Percentiles rank a stretch among this genome's conserved stretches.
Evolutionary conservation across 1,284 basidiomycete species (phyloP).

Genomic region (Ganoderma multipileum): DNA sequence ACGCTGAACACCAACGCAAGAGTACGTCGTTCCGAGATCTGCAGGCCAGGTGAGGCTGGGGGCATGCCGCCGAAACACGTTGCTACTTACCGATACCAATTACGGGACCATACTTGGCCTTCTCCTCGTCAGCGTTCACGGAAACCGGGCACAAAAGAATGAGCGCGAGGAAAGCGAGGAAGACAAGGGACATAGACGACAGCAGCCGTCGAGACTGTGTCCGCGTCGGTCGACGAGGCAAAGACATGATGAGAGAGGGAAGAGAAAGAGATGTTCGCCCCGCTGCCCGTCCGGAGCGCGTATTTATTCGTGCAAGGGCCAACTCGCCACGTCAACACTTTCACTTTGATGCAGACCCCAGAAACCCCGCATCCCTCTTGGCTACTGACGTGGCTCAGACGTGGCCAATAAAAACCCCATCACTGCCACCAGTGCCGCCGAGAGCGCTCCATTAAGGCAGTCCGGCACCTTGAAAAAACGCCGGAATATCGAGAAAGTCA

Average conservation of each 20-base stretch:
- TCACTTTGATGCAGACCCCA: conserved; percentile 20
- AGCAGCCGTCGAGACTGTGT: conserved; percentile 63
- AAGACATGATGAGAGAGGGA: conserved; percentile 44
- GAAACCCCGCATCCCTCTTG: conserved; percentile 10
- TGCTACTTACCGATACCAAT: conserved; percentile 91
- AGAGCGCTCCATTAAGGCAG: not conserved
- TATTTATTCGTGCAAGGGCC: conserved; percentile 21
- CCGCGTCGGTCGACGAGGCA: conserved; percentile 57
- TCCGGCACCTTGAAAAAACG: conserved; percentile 10
- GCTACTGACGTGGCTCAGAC: conserved; percentile 23
- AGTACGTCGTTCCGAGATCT: conserved; percentile 88
- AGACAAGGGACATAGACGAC: conserved; percentile 68
- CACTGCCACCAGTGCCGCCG: not conserved
- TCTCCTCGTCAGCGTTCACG: conserved; percentile 62
- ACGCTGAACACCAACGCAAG: conserved; percentile 90
- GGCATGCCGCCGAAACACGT: not conserved
- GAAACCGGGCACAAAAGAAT: conserved; percentile 66
- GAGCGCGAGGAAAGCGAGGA: conserved; percentile 70
- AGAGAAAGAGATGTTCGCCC: conserved; percentile 24
- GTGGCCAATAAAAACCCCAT: not conserved
- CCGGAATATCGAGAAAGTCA: conserved; percentile 28
- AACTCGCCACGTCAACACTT: conserved; percentile 34
- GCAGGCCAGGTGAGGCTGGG: conserved; percentile 32
- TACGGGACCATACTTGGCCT: conserved; percentile 86
- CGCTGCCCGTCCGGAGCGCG: conserved; percentile 17